These are phyloP conservation scores for Cyberlindnera petersonii DNA, from an alignment of 805 yeast species.

Conservation along the genomic window DNA sequence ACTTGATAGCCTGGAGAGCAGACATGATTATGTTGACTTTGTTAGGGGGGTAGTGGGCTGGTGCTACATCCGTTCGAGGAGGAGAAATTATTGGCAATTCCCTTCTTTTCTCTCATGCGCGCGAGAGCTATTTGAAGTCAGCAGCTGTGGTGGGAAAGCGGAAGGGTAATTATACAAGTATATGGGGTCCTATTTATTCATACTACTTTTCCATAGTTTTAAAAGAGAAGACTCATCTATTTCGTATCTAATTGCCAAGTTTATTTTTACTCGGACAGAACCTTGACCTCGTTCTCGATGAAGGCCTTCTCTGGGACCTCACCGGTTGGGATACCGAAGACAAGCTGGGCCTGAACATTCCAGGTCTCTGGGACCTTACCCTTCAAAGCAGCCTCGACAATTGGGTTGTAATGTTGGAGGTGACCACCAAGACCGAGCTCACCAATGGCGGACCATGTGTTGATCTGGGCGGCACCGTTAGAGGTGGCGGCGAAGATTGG, in stretches of 20 bases:
- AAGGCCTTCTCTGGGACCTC: conserved; percentile 38
- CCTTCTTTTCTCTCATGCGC: too few relatives aligned
- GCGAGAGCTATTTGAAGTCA: too few relatives aligned
- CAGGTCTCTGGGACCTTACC: conserved; percentile 41
- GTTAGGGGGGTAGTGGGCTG: too few relatives aligned
- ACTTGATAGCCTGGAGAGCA: conserved; percentile 60
- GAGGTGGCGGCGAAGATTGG: conserved; percentile 46
- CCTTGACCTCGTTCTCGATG: conserved; percentile 40
- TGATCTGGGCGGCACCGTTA: conserved; percentile 47
- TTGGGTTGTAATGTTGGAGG: conserved; percentile 50
- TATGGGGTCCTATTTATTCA: too few relatives aligned
- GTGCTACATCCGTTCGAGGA: too few relatives aligned
- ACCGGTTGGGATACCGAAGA: conserved; percentile 43
- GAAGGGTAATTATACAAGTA: too few relatives aligned
- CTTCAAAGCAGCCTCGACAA: conserved; percentile 37
- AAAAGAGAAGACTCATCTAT: not conserved
- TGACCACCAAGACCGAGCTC: conserved; percentile 46
- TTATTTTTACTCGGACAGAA: conserved; percentile 22
- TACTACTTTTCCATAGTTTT: too few relatives aligned
- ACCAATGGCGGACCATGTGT: conserved; percentile 45
- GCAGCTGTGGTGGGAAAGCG: too few relatives aligned
- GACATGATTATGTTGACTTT: conserved; percentile 33
- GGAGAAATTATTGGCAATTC: too few relatives aligned
- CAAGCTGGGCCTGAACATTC: conserved; percentile 46
- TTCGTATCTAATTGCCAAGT: not conserved